These are phyloP conservation scores for Bipolaris sorokiniana DNA, from an alignment of 2,329 filamentous ascomycete genomes.

Conservation along the genomic window DNA sequence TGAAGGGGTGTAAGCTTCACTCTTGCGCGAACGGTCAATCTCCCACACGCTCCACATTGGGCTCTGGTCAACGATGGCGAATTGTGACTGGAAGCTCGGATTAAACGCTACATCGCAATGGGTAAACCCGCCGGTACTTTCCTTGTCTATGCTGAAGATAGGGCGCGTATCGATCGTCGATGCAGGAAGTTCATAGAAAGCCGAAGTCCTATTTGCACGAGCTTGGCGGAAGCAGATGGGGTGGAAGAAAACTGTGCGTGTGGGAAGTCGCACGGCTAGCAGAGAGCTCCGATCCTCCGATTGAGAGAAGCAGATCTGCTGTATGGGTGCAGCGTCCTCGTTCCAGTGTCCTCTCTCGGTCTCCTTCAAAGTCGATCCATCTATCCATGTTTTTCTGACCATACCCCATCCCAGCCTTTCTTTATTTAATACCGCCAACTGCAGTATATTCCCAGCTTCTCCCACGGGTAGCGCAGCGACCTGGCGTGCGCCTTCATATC, in stretches of 20 bases:
- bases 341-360: slow-evolving; percentile 63
- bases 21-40: slow-evolving; percentile 46
- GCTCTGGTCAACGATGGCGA: slow-evolving; percentile 69
- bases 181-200: slow-evolving; percentile 37
- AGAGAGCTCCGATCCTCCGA: slow-evolving; percentile 51
- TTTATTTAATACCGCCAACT: slow-evolving; percentile 59
- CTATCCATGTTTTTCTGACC: slow-evolving; percentile 55
- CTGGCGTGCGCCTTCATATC: slow-evolving; percentile 35
- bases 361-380: slow-evolving; percentile 51
- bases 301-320: slow-evolving; percentile 61
- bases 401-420: slow-evolving; percentile 63
- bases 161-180: slow-evolving; percentile 64
- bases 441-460: slow-evolving; percentile 64
- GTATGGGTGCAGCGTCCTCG: slow-evolving; percentile 59
- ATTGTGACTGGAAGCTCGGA: slow-evolving; percentile 64
- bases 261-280: slow-evolving; percentile 59
- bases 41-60: slow-evolving; percentile 75
- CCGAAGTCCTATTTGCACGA: slow-evolving; percentile 22
- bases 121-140: slow-evolving; percentile 60
- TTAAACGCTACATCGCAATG: slow-evolving; percentile 72
- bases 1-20: slow-evolving; percentile 42
- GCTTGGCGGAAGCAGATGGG: slow-evolving; percentile 29
- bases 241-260: slow-evolving; percentile 57
- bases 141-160: slow-evolving; percentile 59
- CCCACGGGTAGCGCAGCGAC: slow-evolving; percentile 54